Percentiles rank a stretch among this genome's conserved stretches.
Evolutionary conservation across 495 filamentous ascomycete species (phyloP).

Genomic region (Penicillium tannophilum): DNA sequence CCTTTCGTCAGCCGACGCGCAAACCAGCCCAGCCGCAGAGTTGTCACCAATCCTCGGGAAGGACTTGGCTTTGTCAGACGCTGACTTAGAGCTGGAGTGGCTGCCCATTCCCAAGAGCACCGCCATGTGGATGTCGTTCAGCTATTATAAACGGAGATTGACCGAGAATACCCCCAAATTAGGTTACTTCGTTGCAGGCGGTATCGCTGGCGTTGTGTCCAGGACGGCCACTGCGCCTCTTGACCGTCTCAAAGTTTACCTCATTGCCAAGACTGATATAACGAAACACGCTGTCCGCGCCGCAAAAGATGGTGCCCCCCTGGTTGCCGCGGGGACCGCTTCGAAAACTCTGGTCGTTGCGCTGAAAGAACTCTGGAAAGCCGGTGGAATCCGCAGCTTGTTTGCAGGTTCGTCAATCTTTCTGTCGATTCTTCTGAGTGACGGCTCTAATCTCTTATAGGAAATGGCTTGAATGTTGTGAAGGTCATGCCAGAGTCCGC

Average conservation of each 20-base stretch:
- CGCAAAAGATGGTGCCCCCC: conserved; percentile 69
- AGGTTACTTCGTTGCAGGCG: conserved; percentile 98
- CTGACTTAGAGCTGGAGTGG: conserved; percentile 48
- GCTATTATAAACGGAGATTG: conserved; percentile 58
- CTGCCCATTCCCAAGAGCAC: conserved; percentile 46
- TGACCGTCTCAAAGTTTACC: conserved; percentile 95
- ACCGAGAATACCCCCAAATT: conserved; percentile 66
- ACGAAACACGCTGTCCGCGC: conserved; percentile 61
- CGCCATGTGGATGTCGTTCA: conserved; percentile 52
- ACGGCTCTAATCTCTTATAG: conserved; percentile 45
- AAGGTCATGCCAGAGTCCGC: conserved; percentile 99
- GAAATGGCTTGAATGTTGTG: conserved; percentile 93
- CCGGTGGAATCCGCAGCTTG: conserved; percentile 87
- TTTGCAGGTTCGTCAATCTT: conserved; percentile 75
- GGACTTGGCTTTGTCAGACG: conserved; percentile 36
- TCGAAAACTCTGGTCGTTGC: conserved; percentile 71
- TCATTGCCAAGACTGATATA: conserved; percentile 84
- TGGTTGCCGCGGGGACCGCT: conserved; percentile 66
- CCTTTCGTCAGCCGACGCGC: conserved; percentile 43
- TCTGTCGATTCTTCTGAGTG: background rate
- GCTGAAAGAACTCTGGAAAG: conserved; percentile 72
- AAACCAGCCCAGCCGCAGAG: conserved; percentile 30
- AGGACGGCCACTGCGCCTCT: conserved; percentile 92
- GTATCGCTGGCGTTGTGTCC: conserved; percentile 86
- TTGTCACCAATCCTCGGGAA: conserved; percentile 30